phyloP scores from a whole-genome alignment of 371 early-diverging fungal genomes.

The Actinomortierella wolfii region DNA sequence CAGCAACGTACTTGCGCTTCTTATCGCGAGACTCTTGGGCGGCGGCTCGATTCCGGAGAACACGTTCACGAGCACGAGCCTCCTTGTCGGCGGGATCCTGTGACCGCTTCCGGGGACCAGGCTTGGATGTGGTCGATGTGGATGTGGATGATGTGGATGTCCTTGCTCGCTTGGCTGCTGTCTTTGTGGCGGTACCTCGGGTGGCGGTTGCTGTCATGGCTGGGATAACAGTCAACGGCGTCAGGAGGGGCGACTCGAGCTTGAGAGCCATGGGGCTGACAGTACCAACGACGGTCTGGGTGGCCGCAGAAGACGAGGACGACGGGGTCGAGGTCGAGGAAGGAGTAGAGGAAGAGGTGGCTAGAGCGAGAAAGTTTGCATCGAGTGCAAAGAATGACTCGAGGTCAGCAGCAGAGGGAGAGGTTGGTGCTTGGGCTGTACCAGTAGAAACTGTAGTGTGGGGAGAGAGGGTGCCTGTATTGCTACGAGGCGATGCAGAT shows the following conservation, averaged over 20 bases:
- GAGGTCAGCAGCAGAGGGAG: slow-evolving; percentile 7
- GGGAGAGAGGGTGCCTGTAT: slow-evolving; percentile 6
- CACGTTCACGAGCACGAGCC: slow-evolving; percentile 62
- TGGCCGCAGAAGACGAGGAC: slow-evolving; percentile 6
- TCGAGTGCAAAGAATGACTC: slow-evolving; percentile 20
- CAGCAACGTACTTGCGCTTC: slow-evolving; percentile 80
- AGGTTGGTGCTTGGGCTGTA: slow-evolving; percentile 7
- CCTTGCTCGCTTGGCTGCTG: slow-evolving; percentile 1
- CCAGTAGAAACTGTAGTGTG: slow-evolving; percentile 6
- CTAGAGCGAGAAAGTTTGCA: slow-evolving; percentile 31
- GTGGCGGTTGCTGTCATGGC: neutral
- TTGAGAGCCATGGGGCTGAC: slow-evolving; percentile 42
- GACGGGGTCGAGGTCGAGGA: slow-evolving; percentile 7
- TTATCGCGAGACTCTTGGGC: slow-evolving; percentile 91
- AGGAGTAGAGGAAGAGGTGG: slow-evolving; percentile 18
- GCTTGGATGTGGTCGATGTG: slow-evolving; percentile 3
- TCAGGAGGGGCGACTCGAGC: slow-evolving; percentile 37
- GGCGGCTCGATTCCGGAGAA: slow-evolving; percentile 89
- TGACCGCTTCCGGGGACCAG: slow-evolving; percentile 43
- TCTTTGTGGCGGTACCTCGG: slow-evolving; percentile 9
- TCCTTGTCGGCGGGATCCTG: slow-evolving; percentile 56
- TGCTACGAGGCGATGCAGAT: slow-evolving; percentile 34
- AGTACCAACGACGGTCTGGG: slow-evolving; percentile 16
- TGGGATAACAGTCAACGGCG: slow-evolving; percentile 5
- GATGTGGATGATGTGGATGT: neutral